phyloP scores from a whole-genome alignment of 208 protist species.

The Trypanosomatidae sp. region DNA sequence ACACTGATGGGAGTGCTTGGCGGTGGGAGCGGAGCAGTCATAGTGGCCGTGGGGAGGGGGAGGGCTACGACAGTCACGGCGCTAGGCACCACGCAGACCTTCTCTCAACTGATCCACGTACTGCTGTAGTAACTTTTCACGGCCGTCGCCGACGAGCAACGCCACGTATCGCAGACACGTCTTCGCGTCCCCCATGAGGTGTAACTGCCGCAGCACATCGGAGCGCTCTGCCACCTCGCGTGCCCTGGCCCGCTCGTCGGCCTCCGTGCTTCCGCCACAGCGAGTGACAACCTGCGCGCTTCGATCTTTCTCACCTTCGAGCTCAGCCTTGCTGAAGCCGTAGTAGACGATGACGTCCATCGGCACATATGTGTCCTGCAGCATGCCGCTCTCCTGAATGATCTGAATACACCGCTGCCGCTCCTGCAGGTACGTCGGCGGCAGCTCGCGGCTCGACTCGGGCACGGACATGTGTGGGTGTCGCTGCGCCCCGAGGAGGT shows the following conservation, averaged over 20 bases:
- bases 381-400: constrained; percentile 64
- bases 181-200: constrained; percentile 72
- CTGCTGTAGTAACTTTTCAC: constrained; percentile 55
- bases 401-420: constrained; percentile 59
- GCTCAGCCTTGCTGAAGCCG: constrained; percentile 47
- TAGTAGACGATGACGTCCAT: constrained; percentile 65
- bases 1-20: neutral
- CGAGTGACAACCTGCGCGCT: constrained; percentile 19
- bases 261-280: constrained; percentile 2
- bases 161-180: constrained; percentile 77
- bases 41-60: neutral
- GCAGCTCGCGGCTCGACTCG: constrained; percentile 37
- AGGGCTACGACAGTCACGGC: neutral
- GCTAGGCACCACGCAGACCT: constrained; percentile 24
- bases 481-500: constrained; percentile 56
- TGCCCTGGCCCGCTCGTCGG: constrained; percentile 3
- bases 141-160: constrained; percentile 54
- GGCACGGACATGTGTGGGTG: constrained; percentile 17
- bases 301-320: constrained; percentile 33
- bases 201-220: constrained; percentile 57
- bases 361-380: constrained; percentile 72
- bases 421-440: constrained; percentile 53
- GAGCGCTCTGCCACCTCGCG: constrained; percentile 35
- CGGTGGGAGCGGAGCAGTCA: neutral
- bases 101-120: constrained; percentile 70